A percentile compares a stretch with the other conserved stretches of the same genome.
These are phyloP conservation scores for Xylaria polymorpha DNA, from an alignment of 2,329 filamentous ascomycete species.

Conservation along the genomic window DNA sequence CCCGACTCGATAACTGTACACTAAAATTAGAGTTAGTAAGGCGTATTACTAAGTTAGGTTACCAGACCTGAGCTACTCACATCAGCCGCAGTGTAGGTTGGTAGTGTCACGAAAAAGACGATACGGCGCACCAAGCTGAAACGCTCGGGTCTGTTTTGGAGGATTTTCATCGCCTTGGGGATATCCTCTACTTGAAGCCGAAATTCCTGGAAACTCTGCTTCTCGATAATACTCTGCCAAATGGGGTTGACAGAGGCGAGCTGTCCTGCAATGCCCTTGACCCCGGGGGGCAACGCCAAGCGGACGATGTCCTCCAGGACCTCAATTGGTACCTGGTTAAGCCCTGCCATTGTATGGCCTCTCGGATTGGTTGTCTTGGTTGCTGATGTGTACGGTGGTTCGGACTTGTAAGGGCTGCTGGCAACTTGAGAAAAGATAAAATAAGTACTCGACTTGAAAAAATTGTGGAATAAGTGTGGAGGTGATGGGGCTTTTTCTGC, in stretches of 20 bases:
- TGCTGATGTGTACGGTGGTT: background rate
- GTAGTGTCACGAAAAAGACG: slow-evolving; percentile 7
- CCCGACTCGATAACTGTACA: slow-evolving; percentile 17
- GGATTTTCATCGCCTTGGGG: background rate
- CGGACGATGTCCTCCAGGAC: slow-evolving; percentile 31
- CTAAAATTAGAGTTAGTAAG: slow-evolving; percentile 12
- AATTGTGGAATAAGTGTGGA: background rate
- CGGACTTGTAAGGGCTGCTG: background rate
- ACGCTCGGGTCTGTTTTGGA: slow-evolving; percentile 18
- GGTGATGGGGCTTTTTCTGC: background rate
- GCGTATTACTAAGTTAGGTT: background rate
- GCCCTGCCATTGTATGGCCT: slow-evolving; percentile 11
- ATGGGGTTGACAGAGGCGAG: slow-evolving; percentile 24
- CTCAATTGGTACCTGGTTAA: slow-evolving; percentile 26
- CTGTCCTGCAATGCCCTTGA: background rate
- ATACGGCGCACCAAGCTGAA: slow-evolving; percentile 26
- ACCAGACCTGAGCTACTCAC: slow-evolving; percentile 11
- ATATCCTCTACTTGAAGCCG: background rate
- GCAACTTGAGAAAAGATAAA: background rate
- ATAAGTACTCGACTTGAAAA: background rate
- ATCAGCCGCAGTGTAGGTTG: slow-evolving; percentile 9
- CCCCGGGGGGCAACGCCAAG: slow-evolving; percentile 5
- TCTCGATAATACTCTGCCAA: slow-evolving; percentile 30
- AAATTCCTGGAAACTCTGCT: slow-evolving; percentile 21
- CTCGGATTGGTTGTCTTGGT: background rate